These are phyloP conservation scores for Lotmaria passim DNA, from an alignment of 208 protist species.

Conservation along the genomic window DNA sequence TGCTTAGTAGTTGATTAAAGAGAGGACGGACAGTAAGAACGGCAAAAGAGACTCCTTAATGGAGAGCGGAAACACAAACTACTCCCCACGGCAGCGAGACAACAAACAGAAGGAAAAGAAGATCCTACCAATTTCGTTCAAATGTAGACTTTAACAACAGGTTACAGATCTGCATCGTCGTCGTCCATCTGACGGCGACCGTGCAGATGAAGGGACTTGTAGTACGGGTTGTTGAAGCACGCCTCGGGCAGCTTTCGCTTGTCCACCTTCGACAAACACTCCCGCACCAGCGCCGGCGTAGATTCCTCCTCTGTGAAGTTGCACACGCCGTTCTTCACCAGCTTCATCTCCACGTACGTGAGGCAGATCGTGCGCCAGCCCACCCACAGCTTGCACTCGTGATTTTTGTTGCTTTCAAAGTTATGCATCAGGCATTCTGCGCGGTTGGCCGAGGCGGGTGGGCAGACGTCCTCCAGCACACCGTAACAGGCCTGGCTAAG, in stretches of 20 bases:
- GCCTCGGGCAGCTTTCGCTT: constrained; percentile 25
- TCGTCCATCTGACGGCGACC: constrained; percentile 28
- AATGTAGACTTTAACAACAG: too few relatives aligned
- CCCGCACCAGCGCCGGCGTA: constrained; percentile 18
- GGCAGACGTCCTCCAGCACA: constrained; percentile 36
- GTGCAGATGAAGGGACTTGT: constrained; percentile 37
- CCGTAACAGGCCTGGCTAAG: constrained; percentile 45
- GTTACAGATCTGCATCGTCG: too few relatives aligned
- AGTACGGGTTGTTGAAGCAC: constrained; percentile 42
- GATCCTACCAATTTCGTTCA: background rate
- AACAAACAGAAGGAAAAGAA: too few relatives aligned
- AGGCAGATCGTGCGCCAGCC: constrained; percentile 35
- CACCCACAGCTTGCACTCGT: constrained; percentile 48
- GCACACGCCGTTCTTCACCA: constrained; percentile 20
- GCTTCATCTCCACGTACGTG: constrained; percentile 13
- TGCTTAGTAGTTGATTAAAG: too few relatives aligned
- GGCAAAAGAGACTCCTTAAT: too few relatives aligned
- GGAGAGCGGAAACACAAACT: too few relatives aligned
- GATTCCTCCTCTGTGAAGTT: constrained; percentile 17
- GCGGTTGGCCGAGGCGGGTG: background rate
- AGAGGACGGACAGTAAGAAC: too few relatives aligned
- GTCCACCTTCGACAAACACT: constrained; percentile 31
- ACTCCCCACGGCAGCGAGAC: too few relatives aligned
- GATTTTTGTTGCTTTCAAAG: constrained; percentile 11
- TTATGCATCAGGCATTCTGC: constrained; percentile 30